Percentiles rank a stretch among this genome's conserved stretches.
These are phyloP conservation scores for Themeda triandra DNA, from an alignment of 176 grass and related monocot species.

Conservation along the genomic window DNA sequence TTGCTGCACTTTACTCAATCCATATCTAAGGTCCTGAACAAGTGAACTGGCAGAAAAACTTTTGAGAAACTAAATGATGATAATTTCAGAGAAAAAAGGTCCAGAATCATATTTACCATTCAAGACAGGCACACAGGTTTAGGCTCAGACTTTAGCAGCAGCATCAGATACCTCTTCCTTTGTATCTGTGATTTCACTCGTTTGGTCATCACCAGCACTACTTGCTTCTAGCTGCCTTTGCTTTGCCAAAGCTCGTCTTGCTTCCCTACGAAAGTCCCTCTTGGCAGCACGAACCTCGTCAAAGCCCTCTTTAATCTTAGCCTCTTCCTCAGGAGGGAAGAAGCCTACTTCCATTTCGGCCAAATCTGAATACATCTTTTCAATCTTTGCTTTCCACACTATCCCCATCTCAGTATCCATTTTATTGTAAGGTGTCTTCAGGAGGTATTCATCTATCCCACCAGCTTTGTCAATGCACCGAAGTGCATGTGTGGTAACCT, in stretches of 20 bases:
- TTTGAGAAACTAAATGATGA: not conserved
- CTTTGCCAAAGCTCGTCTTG: slow-evolving; percentile 50
- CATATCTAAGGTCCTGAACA: not conserved
- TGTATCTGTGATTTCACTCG: slow-evolving; percentile 9
- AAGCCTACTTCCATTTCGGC: slow-evolving; percentile 63
- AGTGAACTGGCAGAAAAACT: not conserved
- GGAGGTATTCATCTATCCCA: slow-evolving; percentile 92
- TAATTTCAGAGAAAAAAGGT: slow-evolving; percentile 1
- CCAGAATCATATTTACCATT: slow-evolving; percentile 32
- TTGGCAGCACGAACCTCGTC: slow-evolving; percentile 50
- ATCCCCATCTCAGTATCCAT: slow-evolving; percentile 89
- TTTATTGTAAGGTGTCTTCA: slow-evolving; percentile 87
- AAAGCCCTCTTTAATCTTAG: slow-evolving; percentile 60
- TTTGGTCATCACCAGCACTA: slow-evolving; percentile 17
- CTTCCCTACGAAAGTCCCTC: slow-evolving; percentile 47
- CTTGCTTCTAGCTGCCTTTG: slow-evolving; percentile 47
- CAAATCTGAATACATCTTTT: slow-evolving; percentile 89
- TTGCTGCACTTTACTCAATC: not conserved
- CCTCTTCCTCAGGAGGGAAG: slow-evolving; percentile 80
- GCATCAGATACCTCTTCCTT: slow-evolving; percentile 30
- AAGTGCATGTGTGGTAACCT: slow-evolving; percentile 88
- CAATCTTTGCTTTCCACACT: slow-evolving; percentile 81
- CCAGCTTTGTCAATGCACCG: slow-evolving; percentile 98
- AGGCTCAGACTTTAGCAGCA: slow-evolving; percentile 20
- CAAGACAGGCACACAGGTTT: slow-evolving; percentile 6